Base-by-base conservation (phyloP, 495 filamentous ascomycete genomes). In the Aspergillus incahuasiensis region DNA sequence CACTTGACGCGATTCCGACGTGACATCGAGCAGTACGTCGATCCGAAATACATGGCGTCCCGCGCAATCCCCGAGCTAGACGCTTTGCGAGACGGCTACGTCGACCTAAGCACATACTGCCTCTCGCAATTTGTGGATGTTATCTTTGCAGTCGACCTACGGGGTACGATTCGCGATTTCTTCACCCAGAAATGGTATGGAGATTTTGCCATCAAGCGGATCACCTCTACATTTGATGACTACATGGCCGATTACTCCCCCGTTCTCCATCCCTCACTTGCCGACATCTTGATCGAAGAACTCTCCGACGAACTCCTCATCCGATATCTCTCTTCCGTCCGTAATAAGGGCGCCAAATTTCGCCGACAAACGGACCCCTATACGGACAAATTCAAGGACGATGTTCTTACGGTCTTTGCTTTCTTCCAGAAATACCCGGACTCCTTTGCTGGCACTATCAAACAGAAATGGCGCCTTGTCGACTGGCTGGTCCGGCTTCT, bases 261-360 rank as follows among this genome's bases (percentile, higher is more conserved):
- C 30, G 88, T 92, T 19, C 79, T 97, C 16, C 89, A 95, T 69
- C 83, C 87, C 51, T 88, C 86, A 12, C 82, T 99, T 2, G 81
- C 88, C 48, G 92, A 96, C 65, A 91, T 97, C 63, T 69, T 90
- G 6, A 82, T 94, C 65, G 91, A 96, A 68, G 92, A 96, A 70
- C 77, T 99, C 28, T 84, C 90, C 24, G 91, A 97, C 67, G 88
- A 91, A 66, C 83, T 97, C 25, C 84, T 97, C 1, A 82, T 91
- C 18, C 79, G 82, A 28, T 99, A 99, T 66, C 85, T 99, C n/a
- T 81, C 78, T 25, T 79, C 82, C 46, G 90, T 96, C 12, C 84
- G 88, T 68, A 97, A 97, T 80, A 89, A 87, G 66, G 85, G 87
- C 55, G 91, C 87, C 60, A 92, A 91, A 66, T 96, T 97, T 81